phyloP scores from a whole-genome alignment of 371 early-diverging fungal genomes.

The Lichtheimia ornata region DNA sequence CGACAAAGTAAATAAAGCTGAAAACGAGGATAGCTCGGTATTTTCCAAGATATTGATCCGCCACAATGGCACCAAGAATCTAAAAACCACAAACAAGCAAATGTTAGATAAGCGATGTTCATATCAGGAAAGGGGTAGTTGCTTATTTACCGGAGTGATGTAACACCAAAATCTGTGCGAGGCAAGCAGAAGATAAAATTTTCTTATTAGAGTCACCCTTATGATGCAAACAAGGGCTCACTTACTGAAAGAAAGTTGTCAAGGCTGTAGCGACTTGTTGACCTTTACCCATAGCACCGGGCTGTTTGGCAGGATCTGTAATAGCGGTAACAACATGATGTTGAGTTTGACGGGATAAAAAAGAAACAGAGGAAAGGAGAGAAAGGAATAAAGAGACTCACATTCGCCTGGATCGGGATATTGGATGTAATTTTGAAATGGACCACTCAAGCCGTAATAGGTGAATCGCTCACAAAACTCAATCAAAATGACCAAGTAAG shows the following conservation, averaged over 20 bases:
- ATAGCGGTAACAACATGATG: too few species aligned
- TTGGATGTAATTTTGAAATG: conserved; percentile 68
- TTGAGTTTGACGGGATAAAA: not conserved
- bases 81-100: not conserved
- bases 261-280: conserved; percentile 65
- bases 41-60: conserved; percentile 85
- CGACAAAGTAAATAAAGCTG: conserved; percentile 67
- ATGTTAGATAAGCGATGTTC: too few species aligned
- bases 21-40: conserved; percentile 79
- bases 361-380: conserved; percentile 13
- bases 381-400: conserved; percentile 22
- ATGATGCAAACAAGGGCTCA: not conserved
- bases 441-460: conserved; percentile 68
- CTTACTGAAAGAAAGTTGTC: conserved; percentile 68
- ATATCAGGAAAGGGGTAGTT: not conserved
- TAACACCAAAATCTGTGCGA: conserved; percentile 67
- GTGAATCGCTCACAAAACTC: conserved; percentile 83
- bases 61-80: conserved; percentile 80
- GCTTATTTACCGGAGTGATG: conserved; percentile 53
- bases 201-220: not conserved
- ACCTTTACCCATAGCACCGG: conserved; percentile 50
- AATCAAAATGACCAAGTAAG: conserved; percentile 64
- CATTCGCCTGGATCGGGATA: conserved; percentile 43
- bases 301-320: conserved; percentile 41
- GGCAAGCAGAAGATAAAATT: not conserved